Conservation (phyloP, 768 basidiomycete species). For the Pleurotus pulmonarius region DNA sequence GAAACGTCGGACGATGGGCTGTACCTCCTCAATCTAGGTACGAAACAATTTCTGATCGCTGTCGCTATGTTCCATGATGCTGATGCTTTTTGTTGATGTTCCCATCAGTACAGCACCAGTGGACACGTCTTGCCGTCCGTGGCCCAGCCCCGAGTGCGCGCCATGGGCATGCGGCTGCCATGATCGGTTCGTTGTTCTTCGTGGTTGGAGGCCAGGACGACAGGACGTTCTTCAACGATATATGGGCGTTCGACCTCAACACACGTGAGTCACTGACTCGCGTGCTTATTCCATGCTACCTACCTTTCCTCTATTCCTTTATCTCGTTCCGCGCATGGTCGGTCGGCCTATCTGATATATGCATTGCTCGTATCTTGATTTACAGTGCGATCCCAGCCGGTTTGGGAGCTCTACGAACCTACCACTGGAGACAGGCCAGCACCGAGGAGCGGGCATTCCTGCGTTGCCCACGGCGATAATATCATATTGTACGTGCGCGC, state of each 20-base stretch:
- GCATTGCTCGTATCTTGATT: not conserved
- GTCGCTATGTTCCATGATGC: not conserved
- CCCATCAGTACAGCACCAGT: conserved; percentile 79
- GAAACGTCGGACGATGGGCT: conserved; percentile 90
- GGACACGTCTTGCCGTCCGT: conserved; percentile 82
- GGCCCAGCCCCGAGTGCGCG: conserved; percentile 81
- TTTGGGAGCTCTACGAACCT: conserved; percentile 81
- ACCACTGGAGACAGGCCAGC: conserved; percentile 59
- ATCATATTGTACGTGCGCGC: conserved; percentile 67
- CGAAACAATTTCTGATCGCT: conserved; percentile 23
- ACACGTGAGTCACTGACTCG: conserved; percentile 56
- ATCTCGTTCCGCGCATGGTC: too few species aligned
- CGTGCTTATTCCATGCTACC: too few species aligned
- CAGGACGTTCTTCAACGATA: conserved; percentile 88
- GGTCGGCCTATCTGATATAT: too few species aligned
- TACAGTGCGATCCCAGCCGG: conserved; percentile 75
- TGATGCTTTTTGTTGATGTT: not conserved
- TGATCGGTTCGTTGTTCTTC: conserved; percentile 87
- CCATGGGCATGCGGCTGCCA: conserved; percentile 94
- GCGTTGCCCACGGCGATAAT: conserved; percentile 76
- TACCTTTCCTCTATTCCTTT: too few species aligned
- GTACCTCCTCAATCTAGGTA: conserved; percentile 92
- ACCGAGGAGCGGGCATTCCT: conserved; percentile 87
- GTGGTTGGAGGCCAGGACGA: conserved; percentile 97
- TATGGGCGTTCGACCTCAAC: conserved; percentile 95